phyloP scores from a whole-genome alignment of 1,284 basidiomycete genomes.

The Cronartium ribicola region DNA sequence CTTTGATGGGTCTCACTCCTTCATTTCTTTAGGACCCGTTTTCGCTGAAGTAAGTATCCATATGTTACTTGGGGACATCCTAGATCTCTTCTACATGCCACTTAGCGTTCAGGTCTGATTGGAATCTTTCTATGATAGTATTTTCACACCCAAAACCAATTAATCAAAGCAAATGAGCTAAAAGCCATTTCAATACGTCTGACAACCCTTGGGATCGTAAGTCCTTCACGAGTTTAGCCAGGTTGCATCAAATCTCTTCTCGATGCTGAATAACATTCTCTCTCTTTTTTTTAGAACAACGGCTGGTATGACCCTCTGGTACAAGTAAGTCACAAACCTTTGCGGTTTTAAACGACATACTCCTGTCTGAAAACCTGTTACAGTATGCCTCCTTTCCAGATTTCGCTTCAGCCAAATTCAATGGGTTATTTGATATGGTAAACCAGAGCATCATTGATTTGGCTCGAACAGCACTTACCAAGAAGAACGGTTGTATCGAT shows the following conservation, averaged over 20 bases:
- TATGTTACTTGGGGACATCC: not conserved
- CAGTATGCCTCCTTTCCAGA: slow-evolving; percentile 35
- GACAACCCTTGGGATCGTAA: slow-evolving; percentile 33
- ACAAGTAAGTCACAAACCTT: slow-evolving; percentile 11
- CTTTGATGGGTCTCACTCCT: not conserved
- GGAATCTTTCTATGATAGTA: slow-evolving; percentile 14
- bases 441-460: not conserved
- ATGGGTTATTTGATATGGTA: slow-evolving; percentile 25
- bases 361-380: not conserved
- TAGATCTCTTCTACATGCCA: not conserved
- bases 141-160: slow-evolving; percentile 28
- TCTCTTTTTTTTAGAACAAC: slow-evolving; percentile 23
- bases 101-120: not conserved
- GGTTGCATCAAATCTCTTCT: not conserved
- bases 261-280: not conserved
- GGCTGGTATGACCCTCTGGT: slow-evolving; percentile 37
- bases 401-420: slow-evolving; percentile 37
- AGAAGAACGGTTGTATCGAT: slow-evolving; percentile 13
- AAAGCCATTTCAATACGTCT: slow-evolving; percentile 20
- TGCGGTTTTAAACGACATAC: not conserved
- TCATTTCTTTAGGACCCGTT: slow-evolving; percentile 17
- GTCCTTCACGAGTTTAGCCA: not conserved
- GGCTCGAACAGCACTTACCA: slow-evolving; percentile 11
- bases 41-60: slow-evolving; percentile 31
- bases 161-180: slow-evolving; percentile 20